These are phyloP conservation scores for Phaffomyces opuntiae DNA, from an alignment of 805 yeast genomes.

Conservation along the genomic window DNA sequence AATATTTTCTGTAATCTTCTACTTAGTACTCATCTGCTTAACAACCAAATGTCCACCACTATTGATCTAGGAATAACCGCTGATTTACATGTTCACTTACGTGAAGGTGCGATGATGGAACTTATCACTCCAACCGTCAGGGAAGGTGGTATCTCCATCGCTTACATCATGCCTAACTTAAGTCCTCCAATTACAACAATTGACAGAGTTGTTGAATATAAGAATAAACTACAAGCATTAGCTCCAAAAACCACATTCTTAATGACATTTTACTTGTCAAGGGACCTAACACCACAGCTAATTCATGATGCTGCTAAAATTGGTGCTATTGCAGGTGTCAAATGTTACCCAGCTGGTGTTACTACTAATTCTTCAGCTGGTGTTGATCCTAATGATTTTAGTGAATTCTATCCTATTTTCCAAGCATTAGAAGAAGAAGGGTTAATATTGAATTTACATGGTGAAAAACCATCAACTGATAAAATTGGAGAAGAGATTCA, in stretches of 20 bases:
- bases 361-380: conserved; percentile 95
- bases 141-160: conserved; percentile 86
- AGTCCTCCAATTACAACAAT: conserved; percentile 86
- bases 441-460: conserved; percentile 83
- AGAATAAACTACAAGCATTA: conserved; percentile 49
- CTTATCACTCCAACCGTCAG: conserved; percentile 84
- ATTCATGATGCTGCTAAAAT: conserved; percentile 68
- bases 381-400: conserved; percentile 88
- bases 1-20: no score
- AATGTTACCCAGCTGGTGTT: conserved; percentile 98
- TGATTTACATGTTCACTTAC: conserved; percentile 93
- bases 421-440: conserved; percentile 76
- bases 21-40: background rate
- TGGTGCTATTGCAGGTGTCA: conserved; percentile 77
- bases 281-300: conserved; percentile 77
- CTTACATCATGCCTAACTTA: conserved; percentile 93
- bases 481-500: conserved; percentile 62
- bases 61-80: conserved; percentile 62
- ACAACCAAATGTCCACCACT: background rate
- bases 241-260: conserved; percentile 82
- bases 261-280: conserved; percentile 83
- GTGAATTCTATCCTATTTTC: conserved; percentile 82
- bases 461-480: conserved; percentile 78
- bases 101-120: conserved; percentile 92
- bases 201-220: conserved; percentile 65